A percentile compares a stretch with the other conserved stretches of the same genome.
These are phyloP conservation scores for Diaporthe helianthi DNA, from an alignment of 2,329 filamentous ascomycete species.

Conservation along the genomic window DNA sequence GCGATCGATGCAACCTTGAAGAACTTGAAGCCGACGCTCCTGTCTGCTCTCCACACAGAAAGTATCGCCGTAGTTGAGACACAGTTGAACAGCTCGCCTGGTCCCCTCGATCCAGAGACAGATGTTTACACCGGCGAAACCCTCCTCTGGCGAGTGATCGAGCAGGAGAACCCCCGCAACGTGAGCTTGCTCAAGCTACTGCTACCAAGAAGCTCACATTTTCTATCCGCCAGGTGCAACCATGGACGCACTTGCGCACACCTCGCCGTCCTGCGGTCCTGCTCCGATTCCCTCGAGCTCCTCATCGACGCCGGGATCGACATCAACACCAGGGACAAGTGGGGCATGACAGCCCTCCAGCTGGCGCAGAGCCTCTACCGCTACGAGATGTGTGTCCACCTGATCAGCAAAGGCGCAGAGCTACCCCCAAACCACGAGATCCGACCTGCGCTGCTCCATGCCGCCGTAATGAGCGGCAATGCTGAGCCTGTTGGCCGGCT, in stretches of 20 bases:
- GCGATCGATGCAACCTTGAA: neutral
- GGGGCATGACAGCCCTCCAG: neutral
- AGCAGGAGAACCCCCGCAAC: neutral
- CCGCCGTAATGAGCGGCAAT: neutral
- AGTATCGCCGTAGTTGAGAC: neutral
- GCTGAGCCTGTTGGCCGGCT: neutral
- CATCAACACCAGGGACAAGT: neutral
- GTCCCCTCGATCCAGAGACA: neutral
- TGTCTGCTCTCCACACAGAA: neutral
- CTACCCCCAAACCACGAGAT: neutral
- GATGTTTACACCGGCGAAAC: neutral
- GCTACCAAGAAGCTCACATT: neutral
- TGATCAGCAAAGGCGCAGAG: neutral
- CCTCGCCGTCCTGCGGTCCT: neutral
- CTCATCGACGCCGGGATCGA: neutral
- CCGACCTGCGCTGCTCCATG: neutral
- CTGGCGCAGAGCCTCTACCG: neutral
- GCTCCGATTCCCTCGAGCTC: neutral
- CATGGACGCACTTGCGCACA: neutral
- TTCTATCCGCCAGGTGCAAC: neutral
- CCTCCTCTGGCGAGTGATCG: neutral
- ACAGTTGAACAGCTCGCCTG: neutral
- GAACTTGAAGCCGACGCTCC: neutral
- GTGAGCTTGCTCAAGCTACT: neutral
- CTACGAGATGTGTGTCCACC: neutral